Evolutionary conservation across 2,329 filamentous ascomycete genomes (phyloP).

Genomic region (Fusarium veterinarium): DNA sequence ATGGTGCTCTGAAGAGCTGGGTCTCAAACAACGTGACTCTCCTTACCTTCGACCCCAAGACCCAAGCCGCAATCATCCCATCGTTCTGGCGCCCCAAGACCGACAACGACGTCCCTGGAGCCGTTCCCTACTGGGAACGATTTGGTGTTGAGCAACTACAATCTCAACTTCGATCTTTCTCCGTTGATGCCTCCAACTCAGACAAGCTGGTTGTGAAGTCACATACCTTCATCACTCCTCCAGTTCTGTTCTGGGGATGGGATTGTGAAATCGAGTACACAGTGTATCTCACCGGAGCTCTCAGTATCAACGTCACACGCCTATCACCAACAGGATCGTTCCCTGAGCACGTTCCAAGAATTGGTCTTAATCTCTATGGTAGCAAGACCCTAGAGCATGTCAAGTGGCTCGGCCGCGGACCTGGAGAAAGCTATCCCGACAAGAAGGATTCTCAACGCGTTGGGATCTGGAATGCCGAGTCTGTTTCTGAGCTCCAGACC

Average conservation of each 20-base stretch:
- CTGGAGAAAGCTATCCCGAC: conserved; percentile 73
- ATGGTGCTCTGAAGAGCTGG: conserved; percentile 59
- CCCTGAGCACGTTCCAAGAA: conserved; percentile 68
- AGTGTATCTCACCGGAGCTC: conserved; percentile 56
- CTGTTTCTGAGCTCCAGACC: conserved; percentile 63
- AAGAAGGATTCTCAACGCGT: conserved; percentile 66
- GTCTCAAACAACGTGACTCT: conserved; percentile 49
- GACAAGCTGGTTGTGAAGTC: conserved; percentile 64
- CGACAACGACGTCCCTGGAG: conserved; percentile 69
- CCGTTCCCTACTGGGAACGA: conserved; percentile 68
- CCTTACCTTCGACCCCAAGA: conserved; percentile 51
- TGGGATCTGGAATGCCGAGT: conserved; percentile 58
- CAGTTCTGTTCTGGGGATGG: conserved; percentile 70
- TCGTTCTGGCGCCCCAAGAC: conserved; percentile 73
- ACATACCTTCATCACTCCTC: conserved; percentile 65
- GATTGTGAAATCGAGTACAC: conserved; percentile 63
- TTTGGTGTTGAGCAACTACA: conserved; percentile 61
- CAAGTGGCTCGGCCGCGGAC: conserved; percentile 71
- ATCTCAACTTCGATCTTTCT: conserved; percentile 58
- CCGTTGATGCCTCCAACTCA: conserved; percentile 51
- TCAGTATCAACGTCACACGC: conserved; percentile 59
- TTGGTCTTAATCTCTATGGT: conserved; percentile 69
- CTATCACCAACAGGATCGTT: conserved; percentile 60
- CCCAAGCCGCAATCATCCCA: conserved; percentile 54
- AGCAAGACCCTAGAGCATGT: conserved; percentile 59